A percentile compares a stretch with the other conserved stretches of the same genome.
phyloP scores from a whole-genome alignment of 768 basidiomycete genomes.

The Hydnomerulius pinastri region DNA sequence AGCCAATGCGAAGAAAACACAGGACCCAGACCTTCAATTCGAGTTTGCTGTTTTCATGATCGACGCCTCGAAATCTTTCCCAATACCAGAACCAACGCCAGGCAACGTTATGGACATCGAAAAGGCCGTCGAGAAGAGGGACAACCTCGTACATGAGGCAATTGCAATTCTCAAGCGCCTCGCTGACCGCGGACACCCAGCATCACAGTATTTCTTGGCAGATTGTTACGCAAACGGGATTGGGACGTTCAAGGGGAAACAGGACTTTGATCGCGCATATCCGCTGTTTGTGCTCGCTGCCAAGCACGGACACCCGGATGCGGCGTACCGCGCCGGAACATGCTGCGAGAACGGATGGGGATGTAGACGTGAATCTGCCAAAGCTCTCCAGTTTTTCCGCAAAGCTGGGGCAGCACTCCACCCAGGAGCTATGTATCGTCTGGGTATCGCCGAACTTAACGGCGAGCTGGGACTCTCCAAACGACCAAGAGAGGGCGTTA shows the following conservation, averaged over 20 bases:
- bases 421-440: constrained; percentile 94
- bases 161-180: constrained; percentile 83
- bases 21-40: constrained; percentile 96
- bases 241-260: constrained; percentile 83
- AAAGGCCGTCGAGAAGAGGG: constrained; percentile 76
- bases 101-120: constrained; percentile 82
- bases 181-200: constrained; percentile 91
- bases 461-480: constrained; percentile 87
- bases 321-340: constrained; percentile 92
- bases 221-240: constrained; percentile 99
- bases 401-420: constrained; percentile 92
- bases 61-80: constrained; percentile 90
- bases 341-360: constrained; percentile 99
- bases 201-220: constrained; percentile 96
- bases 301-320: constrained; percentile 96
- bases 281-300: constrained; percentile 95
- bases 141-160: constrained; percentile 89
- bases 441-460: constrained; percentile 95
- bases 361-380: constrained; percentile 86
- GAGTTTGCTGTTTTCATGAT: constrained; percentile 99
- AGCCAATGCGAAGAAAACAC: constrained; percentile 96
- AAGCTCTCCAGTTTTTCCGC: constrained; percentile 90
- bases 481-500: constrained; percentile 93
- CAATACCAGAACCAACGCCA: constrained; percentile 67
- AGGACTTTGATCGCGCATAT: constrained; percentile 97